phyloP scores from a whole-genome alignment of 805 yeast genomes.

The Kurtzmaniella fragi region DNA sequence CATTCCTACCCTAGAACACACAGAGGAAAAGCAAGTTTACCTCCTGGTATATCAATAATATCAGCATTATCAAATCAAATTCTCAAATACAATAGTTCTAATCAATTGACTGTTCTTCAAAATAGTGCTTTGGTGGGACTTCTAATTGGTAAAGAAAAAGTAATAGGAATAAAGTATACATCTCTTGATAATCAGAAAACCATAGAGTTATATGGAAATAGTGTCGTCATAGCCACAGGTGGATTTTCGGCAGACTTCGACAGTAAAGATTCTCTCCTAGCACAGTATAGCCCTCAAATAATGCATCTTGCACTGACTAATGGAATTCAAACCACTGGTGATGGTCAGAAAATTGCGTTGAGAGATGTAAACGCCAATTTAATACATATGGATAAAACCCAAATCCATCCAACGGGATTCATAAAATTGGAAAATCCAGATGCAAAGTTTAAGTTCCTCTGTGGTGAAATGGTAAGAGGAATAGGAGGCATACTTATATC shows the following conservation, averaged over 20 bases:
- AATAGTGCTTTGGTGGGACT: slow-evolving; percentile 12
- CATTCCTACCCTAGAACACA: slow-evolving; percentile 37
- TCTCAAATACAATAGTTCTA: too few species aligned
- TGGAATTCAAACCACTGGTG: slow-evolving; percentile 53
- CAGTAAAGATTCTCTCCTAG: slow-evolving; percentile 25
- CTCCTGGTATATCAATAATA: slow-evolving; percentile 58
- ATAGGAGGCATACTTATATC: slow-evolving; percentile 52
- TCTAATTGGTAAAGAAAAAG: slow-evolving; percentile 22
- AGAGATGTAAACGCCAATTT: slow-evolving; percentile 41
- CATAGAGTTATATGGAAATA: slow-evolving; percentile 10
- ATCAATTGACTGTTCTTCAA: slow-evolving; percentile 9
- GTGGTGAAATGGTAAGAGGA: slow-evolving; percentile 59
- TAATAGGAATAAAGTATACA: slow-evolving; percentile 40
- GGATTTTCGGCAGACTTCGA: slow-evolving; percentile 47
- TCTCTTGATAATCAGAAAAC: slow-evolving; percentile 10
- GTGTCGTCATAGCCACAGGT: slow-evolving; percentile 54
- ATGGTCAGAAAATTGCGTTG: slow-evolving; percentile 49
- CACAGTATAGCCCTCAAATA: slow-evolving; percentile 43
- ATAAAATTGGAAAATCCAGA: slow-evolving; percentile 31
- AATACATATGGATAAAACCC: slow-evolving; percentile 55
- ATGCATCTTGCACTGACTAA: slow-evolving; percentile 49
- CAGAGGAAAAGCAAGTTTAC: slow-evolving; percentile 37
- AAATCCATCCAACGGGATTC: slow-evolving; percentile 62
- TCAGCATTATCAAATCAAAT: slow-evolving; percentile 33
- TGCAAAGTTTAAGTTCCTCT: slow-evolving; percentile 47